Percentiles rank a stretch among this genome's conserved stretches.
Conservation (phyloP, 2,329 filamentous ascomycete genomes). For the Arthrobotrys iridis region DNA sequence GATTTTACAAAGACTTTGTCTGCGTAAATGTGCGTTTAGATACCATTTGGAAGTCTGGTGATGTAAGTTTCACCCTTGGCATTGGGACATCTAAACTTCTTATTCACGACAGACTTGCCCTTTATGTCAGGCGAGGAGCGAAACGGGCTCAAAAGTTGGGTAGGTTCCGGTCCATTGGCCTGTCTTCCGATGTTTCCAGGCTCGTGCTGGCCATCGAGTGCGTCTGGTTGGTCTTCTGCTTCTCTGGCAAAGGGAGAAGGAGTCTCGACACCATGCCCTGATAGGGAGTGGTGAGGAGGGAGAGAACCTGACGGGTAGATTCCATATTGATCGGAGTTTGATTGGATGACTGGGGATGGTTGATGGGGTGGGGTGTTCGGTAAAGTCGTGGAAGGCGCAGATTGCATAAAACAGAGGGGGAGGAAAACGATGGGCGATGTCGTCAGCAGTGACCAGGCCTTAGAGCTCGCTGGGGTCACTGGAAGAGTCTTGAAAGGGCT, state of each 20-base stretch:
- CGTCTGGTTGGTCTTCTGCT: background rate
- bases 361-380: slow-evolving; percentile 8
- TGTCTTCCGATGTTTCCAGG: background rate
- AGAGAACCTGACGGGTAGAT: slow-evolving; percentile 20
- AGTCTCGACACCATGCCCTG: slow-evolving; percentile 24
- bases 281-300: slow-evolving; percentile 28
- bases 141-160: slow-evolving; percentile 33
- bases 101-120: slow-evolving; percentile 32
- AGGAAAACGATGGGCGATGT: background rate
- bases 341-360: slow-evolving; percentile 1
- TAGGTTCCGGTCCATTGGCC: background rate
- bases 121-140: slow-evolving; percentile 15
- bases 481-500: background rate
- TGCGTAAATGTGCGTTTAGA: background rate
- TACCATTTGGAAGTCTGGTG: slow-evolving; percentile 45
- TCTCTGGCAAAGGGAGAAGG: background rate
- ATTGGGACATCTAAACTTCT: slow-evolving; percentile 37
- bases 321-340: slow-evolving; percentile 44
- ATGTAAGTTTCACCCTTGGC: slow-evolving; percentile 45
- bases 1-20: background rate
- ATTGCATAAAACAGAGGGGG: slow-evolving; percentile 53
- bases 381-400: slow-evolving; percentile 39
- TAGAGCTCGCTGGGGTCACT: slow-evolving; percentile 49
- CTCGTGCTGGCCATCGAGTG: background rate
- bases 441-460: slow-evolving; percentile 50